phyloP scores from a whole-genome alignment of 169 alveolate genomes.

The Cystoisospora suis region DNA sequence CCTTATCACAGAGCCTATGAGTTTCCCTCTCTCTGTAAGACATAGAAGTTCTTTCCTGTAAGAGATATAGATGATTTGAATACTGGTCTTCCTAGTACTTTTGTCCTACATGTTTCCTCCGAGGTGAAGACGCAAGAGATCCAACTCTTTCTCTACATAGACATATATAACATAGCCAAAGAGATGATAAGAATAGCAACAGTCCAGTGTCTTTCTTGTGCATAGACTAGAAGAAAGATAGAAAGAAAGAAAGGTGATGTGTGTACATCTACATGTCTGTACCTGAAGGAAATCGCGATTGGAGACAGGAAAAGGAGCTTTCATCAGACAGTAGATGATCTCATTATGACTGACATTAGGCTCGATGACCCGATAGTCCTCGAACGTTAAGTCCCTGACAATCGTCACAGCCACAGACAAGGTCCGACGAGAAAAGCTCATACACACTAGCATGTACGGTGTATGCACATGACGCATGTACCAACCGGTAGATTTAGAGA shows the following conservation, averaged over 20 bases:
- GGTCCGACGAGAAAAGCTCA: too few relatives aligned
- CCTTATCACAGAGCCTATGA: too few relatives aligned
- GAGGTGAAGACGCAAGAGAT: too few relatives aligned
- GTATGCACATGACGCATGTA: not conserved
- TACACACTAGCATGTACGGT: not conserved
- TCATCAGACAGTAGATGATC: constrained; percentile 64
- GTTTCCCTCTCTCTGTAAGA: too few relatives aligned
- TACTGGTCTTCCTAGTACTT: too few relatives aligned
- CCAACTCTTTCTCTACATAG: too few relatives aligned
- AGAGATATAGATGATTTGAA: too few relatives aligned
- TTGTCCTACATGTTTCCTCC: too few relatives aligned
- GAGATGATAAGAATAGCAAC: not conserved
- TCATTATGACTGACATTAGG: constrained; percentile 56
- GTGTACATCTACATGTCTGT: not conserved
- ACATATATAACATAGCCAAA: too few relatives aligned
- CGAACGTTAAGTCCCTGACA: constrained; percentile 59
- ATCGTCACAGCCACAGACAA: too few relatives aligned
- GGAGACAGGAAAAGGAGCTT: constrained; percentile 65
- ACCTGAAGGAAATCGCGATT: constrained; percentile 65
- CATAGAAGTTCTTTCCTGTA: too few relatives aligned
- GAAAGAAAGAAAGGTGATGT: not conserved
- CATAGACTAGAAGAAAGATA: not conserved
- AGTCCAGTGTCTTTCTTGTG: too few relatives aligned
- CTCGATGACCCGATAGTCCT: constrained; percentile 58
- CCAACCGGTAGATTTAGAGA: not conserved